Evolutionary conservation across 2,329 filamentous ascomycete species (phyloP), one percentile per base, ranked within the genome.

Genomic region (Aspergillus sp.): DNA sequence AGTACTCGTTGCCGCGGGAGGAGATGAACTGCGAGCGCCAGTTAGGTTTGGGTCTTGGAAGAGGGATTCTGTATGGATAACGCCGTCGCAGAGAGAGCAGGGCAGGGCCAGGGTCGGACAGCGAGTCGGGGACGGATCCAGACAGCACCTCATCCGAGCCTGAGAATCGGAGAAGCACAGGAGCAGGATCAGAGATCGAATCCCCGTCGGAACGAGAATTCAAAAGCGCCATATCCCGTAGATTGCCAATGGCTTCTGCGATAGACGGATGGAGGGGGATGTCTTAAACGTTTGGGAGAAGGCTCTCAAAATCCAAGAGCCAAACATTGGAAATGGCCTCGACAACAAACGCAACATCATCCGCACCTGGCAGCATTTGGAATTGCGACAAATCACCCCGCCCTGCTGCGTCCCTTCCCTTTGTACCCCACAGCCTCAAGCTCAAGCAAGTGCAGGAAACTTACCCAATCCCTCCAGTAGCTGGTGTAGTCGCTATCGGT

Each of bases 391-490:
- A 19, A 49, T 22, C 23, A 47, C 28, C 22, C 47, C 47, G 23
- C 23, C 25, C 54, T 57, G 51, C 38, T 43, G 25, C 22, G 23
- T 31, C 48, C 45, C 54, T 58, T 64, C 61, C 60, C 38, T 57
- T 60, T 53, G 54, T 48, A 57, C 31, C 50, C 43, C 57, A 43
- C 56, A 64, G 23, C 34, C 50, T 60, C 49, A 61, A 52, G 57
- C 61, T 61, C 47, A 49, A 28, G 55, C 56, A 60, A 56, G 25
- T 62, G 52, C 58, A 15, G 43, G 28, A 48, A 5, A 89, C 92
- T 82, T 84, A 98, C 95, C 95, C 95, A 99, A 81, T 99, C 95
- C 78, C 94, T 86, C 95, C 95, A 99, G 79, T 98, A 99, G 80
- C 93, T 98, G 53, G 95, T 97, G 78, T 98, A 99, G 82, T 99